Conservation (phyloP, 179 eudicot species). For the Beta macrorhiza region DNA sequence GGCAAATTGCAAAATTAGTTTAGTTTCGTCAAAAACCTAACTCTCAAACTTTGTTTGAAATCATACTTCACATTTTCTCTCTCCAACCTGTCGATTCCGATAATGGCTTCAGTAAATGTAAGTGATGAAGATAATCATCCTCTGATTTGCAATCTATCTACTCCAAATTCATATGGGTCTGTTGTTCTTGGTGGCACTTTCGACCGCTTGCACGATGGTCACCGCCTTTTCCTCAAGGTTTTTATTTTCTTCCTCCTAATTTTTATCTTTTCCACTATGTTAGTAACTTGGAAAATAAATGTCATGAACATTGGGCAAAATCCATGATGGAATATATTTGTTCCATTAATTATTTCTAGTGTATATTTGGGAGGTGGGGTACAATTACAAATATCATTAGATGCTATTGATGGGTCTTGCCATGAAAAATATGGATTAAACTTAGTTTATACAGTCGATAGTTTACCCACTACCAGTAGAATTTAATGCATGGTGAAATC, state of each 20-base stretch:
- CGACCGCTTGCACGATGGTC: conserved; percentile 91
- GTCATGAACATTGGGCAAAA: too few species aligned
- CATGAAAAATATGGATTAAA: too few species aligned
- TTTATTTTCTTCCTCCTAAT: background rate
- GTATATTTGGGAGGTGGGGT: background rate
- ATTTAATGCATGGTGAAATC: too few species aligned
- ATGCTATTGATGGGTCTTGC: background rate
- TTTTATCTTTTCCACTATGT: too few species aligned
- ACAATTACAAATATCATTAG: background rate
- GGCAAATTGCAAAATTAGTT: too few species aligned
- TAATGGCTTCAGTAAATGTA: conserved; percentile 1
- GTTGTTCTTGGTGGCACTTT: conserved; percentile 96
- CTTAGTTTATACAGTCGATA: too few species aligned
- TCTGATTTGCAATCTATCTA: conserved; percentile 29
- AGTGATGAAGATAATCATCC: background rate
- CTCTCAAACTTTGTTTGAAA: too few species aligned
- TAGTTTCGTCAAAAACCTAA: too few species aligned
- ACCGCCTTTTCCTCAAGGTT: conserved; percentile 85
- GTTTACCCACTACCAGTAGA: too few species aligned
- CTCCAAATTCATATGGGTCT: conserved; percentile 49
- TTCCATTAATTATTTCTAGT: background rate
- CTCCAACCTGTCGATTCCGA: background rate
- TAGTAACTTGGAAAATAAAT: too few species aligned
- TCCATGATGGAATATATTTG: background rate
- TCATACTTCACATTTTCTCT: background rate